phyloP scores from a whole-genome alignment of 371 early-diverging fungal species.

The Rhizomucor pusillus region DNA sequence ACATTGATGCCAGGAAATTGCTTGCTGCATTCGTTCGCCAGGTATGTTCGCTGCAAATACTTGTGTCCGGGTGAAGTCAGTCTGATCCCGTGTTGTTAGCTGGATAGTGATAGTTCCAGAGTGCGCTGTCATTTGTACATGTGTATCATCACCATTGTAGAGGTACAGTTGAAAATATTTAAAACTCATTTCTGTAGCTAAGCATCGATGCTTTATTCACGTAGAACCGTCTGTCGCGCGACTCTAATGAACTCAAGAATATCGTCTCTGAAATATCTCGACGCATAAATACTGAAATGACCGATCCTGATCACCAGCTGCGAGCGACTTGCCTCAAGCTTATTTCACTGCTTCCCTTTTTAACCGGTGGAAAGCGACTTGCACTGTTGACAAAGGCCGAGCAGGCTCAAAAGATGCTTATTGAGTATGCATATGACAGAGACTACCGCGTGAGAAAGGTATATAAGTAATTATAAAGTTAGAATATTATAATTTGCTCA shows the following conservation, averaged over 20 bases:
- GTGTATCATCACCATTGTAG: background rate
- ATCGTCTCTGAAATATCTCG: background rate
- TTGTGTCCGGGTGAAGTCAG: background rate
- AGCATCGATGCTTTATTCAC: background rate
- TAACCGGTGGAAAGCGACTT: background rate
- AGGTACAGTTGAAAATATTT: background rate
- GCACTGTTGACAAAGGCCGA: background rate
- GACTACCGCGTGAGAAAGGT: slow-evolving; percentile 59
- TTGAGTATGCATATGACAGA: slow-evolving; percentile 51
- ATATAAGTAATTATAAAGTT: background rate
- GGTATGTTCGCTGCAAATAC: background rate
- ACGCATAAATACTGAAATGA: background rate
- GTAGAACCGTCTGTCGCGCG: background rate
- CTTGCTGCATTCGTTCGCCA: background rate
- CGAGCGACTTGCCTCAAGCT: background rate
- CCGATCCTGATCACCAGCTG: background rate
- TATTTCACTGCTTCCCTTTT: background rate
- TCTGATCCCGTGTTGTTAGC: background rate
- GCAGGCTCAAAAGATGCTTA: slow-evolving; percentile 40
- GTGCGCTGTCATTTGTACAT: background rate
- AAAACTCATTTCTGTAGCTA: background rate
- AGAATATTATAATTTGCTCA: background rate
- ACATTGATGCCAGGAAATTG: background rate
- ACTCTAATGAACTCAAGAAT: background rate
- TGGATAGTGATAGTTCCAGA: background rate